A percentile compares a stretch with the other conserved stretches of the same genome.
phyloP scores from a whole-genome alignment of 2,329 filamentous ascomycete genomes.

The Akanthomyces muscarius region DNA sequence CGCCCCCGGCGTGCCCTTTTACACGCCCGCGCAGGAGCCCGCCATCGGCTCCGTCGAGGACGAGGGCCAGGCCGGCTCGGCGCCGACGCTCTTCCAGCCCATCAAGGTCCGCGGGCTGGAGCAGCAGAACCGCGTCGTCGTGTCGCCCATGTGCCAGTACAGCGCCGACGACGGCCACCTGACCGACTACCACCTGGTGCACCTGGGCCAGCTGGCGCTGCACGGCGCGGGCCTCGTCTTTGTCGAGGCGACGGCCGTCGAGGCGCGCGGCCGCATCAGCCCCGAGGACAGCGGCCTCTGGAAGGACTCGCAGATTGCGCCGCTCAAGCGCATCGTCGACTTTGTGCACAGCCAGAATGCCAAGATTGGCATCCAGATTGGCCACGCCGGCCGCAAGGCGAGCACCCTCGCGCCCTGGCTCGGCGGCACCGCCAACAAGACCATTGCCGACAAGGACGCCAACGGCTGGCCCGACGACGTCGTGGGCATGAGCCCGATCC shows the following conservation, averaged over 20 bases:
- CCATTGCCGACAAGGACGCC: slow-evolving; percentile 47
- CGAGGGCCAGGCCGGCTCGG: slow-evolving; percentile 26
- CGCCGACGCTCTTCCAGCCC: slow-evolving; percentile 54
- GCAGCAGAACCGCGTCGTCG: slow-evolving; percentile 54
- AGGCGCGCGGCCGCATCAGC: slow-evolving; percentile 74
- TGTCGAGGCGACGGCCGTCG: slow-evolving; percentile 74
- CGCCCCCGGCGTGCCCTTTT: slow-evolving; percentile 47
- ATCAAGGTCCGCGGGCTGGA: slow-evolving; percentile 50
- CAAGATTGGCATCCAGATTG: slow-evolving; percentile 75
- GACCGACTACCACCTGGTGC: slow-evolving; percentile 77
- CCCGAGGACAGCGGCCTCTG: slow-evolving; percentile 77
- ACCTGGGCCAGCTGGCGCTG: slow-evolving; percentile 73
- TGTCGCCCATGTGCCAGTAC: slow-evolving; percentile 61
- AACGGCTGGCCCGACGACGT: slow-evolving; percentile 57
- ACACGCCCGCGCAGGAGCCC: slow-evolving; percentile 51
- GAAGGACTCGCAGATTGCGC: slow-evolving; percentile 76
- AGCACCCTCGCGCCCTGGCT: slow-evolving; percentile 62
- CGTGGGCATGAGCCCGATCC: slow-evolving; percentile 46
- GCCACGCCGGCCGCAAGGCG: slow-evolving; percentile 71
- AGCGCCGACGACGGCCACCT: slow-evolving; percentile 60
- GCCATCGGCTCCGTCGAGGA: slow-evolving; percentile 44
- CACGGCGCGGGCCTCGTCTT: slow-evolving; percentile 71
- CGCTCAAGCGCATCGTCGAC: slow-evolving; percentile 66
- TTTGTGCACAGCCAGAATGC: slow-evolving; percentile 77
- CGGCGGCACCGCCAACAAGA: slow-evolving; percentile 41